These are phyloP conservation scores for Ascochyta clinopodiicola DNA, from an alignment of 2,329 filamentous ascomycete species.

Conservation along the genomic window DNA sequence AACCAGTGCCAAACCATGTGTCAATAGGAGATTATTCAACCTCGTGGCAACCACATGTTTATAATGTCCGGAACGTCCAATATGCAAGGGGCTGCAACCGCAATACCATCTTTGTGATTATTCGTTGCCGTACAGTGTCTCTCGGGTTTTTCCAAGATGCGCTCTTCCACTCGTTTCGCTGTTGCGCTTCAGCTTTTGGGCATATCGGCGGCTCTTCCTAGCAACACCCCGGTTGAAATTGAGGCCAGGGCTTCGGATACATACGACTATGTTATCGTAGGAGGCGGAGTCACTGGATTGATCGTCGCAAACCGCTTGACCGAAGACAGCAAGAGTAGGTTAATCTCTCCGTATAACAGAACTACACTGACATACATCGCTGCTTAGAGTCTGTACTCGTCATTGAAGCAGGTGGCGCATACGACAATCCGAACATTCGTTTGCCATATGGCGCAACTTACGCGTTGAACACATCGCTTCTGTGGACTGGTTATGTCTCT, in stretches of 20 bases:
- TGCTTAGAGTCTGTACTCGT: slow-evolving; percentile 34
- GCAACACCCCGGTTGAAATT: neutral
- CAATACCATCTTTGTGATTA: neutral
- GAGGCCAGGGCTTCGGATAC: slow-evolving; percentile 18
- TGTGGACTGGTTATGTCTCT: slow-evolving; percentile 26
- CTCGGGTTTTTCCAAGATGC: slow-evolving; percentile 22
- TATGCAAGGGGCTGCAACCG: neutral
- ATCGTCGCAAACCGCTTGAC: slow-evolving; percentile 35
- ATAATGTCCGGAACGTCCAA: slow-evolving; percentile 2
- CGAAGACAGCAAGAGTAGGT: slow-evolving; percentile 25
- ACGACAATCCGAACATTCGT: slow-evolving; percentile 32
- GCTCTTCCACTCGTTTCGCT: slow-evolving; percentile 21
- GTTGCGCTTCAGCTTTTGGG: slow-evolving; percentile 23
- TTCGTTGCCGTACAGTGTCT: neutral
- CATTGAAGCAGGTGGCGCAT: slow-evolving; percentile 33
- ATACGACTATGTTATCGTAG: slow-evolving; percentile 38
- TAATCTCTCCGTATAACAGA: neutral
- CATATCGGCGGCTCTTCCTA: slow-evolving; percentile 21
- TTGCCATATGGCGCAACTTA: slow-evolving; percentile 33
- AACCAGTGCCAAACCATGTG: slow-evolving; percentile 2
- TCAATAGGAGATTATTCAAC: slow-evolving; percentile 7
- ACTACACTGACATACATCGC: slow-evolving; percentile 5
- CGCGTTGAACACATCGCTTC: slow-evolving; percentile 26
- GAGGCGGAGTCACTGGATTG: slow-evolving; percentile 36
- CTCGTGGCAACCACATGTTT: slow-evolving; percentile 4